Evolutionary conservation across 2,329 filamentous ascomycete species (phyloP), one percentile per base, ranked within the genome.

Genomic region (Neofusicoccum umdonicola): DNA sequence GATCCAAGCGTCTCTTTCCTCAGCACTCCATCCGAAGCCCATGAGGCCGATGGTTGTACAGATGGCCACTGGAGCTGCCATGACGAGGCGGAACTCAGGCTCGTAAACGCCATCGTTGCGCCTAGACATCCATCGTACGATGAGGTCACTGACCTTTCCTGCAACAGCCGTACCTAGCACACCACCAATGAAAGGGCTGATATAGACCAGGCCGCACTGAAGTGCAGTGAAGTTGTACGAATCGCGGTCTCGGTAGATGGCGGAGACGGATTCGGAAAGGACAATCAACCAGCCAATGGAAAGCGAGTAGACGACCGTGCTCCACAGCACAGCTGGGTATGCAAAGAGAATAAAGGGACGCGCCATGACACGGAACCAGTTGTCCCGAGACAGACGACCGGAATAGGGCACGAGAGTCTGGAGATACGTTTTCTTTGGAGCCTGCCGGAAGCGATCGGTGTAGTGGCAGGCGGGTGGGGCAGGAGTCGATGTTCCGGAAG

Each of bases 231-330:
- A 98, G 69, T 93, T 86, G 80, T 98, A 98, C 0, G 82, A 83
- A 0, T 84, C 80, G 0, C 82, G 80, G 63, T 87, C 82, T 42
- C 90, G 87, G 76, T 92, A 98, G 66, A 98, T 90, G 65, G 90
- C 83, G 0, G 92, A 86, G 2, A 98, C 87, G 0, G 90, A 90
- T 77, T 98, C 93, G 0, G 93, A 97, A 1, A 98, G 85, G 48
- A 98, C 93, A 69, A 98, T 97, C 34, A 98, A 84, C 95, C 94
- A 98, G 42, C 94, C 94, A 6, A 98, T 86, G 0, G 93, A 95
- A 70, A 95, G 89, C 0, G 93, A 83, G 74, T 98, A 98, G 3
- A 97, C 87, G 0, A 90, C 82, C 0, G 92, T 82, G 5, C 91
- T 94, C 94, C 93, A 98, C 8, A 97, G 84, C 1, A 98, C 90